Percentiles rank a stretch among this genome's conserved stretches.
Conservation (phyloP, 805 yeast genomes). For the Zygoascus flipseniorum region DNA sequence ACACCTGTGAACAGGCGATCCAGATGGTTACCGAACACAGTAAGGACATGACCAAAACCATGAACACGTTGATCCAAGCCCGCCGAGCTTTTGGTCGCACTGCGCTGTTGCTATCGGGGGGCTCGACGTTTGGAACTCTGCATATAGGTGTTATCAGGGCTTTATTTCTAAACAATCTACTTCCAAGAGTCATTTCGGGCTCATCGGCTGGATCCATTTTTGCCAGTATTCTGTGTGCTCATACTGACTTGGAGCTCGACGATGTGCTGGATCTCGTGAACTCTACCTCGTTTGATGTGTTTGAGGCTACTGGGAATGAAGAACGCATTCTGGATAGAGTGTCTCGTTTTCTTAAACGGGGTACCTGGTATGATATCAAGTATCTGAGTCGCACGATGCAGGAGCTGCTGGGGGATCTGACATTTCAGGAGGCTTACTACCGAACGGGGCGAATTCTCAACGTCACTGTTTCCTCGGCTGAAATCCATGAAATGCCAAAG, state of each 20-base stretch:
- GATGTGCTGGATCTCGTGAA: constrained; percentile 44
- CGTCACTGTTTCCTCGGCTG: constrained; percentile 88
- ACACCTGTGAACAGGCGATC: constrained; percentile 59
- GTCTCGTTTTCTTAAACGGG: constrained; percentile 64
- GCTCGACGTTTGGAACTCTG: constrained; percentile 86
- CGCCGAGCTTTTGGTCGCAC: constrained; percentile 90
- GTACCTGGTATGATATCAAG: constrained; percentile 79
- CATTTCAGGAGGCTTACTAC: constrained; percentile 90
- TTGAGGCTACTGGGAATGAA: constrained; percentile 45
- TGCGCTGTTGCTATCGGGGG: constrained; percentile 91
- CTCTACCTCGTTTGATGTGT: constrained; percentile 43
- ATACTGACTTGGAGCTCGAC: constrained; percentile 56
- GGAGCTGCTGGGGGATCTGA: constrained; percentile 75
- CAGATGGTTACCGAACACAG: constrained; percentile 23
- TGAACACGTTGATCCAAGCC: constrained; percentile 78
- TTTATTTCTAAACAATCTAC: constrained; percentile 58
- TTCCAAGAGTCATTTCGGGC: constrained; percentile 87
- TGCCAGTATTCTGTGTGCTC: constrained; percentile 80
- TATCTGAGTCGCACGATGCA: constrained; percentile 68
- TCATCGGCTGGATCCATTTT: constrained; percentile 95
- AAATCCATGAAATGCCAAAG: constrained; percentile 84
- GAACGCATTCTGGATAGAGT: constrained; percentile 45
- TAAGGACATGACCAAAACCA: constrained; percentile 58
- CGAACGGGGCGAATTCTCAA: constrained; percentile 90
- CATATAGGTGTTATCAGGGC: constrained; percentile 89